phyloP scores from a whole-genome alignment of 1,139 yeast genomes.

The Candida frijolesensis region DNA sequence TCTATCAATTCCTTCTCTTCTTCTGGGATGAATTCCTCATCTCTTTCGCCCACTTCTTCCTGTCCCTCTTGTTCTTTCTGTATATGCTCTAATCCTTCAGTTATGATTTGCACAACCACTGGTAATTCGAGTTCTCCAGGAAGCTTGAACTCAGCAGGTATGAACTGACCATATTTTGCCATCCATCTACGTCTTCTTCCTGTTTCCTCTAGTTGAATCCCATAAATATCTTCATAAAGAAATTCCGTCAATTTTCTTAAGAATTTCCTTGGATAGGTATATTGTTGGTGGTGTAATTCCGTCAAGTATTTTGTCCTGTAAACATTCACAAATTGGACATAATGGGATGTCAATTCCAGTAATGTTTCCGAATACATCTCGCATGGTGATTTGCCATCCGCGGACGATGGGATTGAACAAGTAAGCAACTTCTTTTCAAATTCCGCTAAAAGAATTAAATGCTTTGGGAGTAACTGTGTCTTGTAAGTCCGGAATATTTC shows the following conservation, averaged over 20 bases:
- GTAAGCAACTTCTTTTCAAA: constrained; percentile 19
- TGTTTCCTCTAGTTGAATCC: constrained; percentile 37
- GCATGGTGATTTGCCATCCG: constrained; percentile 20
- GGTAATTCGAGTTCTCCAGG: constrained; percentile 47
- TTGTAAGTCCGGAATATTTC: constrained; percentile 26
- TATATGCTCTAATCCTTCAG: constrained; percentile 44
- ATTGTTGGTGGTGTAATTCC: constrained; percentile 45
- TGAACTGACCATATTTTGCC: constrained; percentile 41
- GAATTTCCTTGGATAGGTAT: constrained; percentile 41
- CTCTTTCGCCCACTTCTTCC: constrained; percentile 21
- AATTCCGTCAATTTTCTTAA: constrained; percentile 33
- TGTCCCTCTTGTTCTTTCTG: constrained; percentile 20
- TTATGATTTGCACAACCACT: constrained; percentile 41
- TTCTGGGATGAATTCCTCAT: constrained; percentile 14
- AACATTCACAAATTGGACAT: constrained; percentile 35
- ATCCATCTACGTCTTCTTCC: constrained; percentile 42
- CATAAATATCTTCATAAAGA: constrained; percentile 35
- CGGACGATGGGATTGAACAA: constrained; percentile 18
- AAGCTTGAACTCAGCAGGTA: constrained; percentile 42
- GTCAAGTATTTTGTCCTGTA: constrained; percentile 40
- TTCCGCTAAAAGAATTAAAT: constrained; percentile 24
- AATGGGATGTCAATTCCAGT: constrained; percentile 37
- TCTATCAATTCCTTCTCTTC: constrained; percentile 29
- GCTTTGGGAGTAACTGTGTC: constrained; percentile 26
- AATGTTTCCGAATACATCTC: constrained; percentile 29